These are phyloP conservation scores for Neltuma alba DNA, from an alignment of 306 rosid genomes.

Conservation along the genomic window DNA sequence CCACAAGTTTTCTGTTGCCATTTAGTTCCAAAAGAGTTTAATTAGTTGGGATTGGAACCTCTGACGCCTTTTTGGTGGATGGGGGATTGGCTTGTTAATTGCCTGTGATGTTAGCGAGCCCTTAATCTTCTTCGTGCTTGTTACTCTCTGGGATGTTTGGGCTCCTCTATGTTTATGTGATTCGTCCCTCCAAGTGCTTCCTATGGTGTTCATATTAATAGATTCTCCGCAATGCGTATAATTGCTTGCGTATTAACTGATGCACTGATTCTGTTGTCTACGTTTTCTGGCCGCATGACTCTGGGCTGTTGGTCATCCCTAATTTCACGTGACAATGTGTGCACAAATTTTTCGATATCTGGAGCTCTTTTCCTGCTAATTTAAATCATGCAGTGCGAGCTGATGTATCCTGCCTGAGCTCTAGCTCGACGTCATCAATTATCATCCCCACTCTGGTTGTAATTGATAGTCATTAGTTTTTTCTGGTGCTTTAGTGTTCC, in stretches of 20 bases:
- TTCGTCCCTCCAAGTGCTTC: background rate
- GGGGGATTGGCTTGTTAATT: background rate
- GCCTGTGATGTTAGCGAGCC: background rate
- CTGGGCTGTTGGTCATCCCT: constrained; percentile 23
- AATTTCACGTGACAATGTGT: background rate
- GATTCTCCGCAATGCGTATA: background rate
- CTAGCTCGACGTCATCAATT: constrained; percentile 8
- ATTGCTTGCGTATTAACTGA: background rate
- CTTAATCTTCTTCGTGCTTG: background rate
- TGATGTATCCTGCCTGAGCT: background rate
- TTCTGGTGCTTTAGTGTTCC: background rate
- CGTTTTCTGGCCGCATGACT: background rate
- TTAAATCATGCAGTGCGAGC: background rate
- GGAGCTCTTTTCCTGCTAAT: background rate
- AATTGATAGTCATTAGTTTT: background rate
- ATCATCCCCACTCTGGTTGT: constrained; percentile 12
- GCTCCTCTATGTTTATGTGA: background rate
- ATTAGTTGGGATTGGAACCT: background rate
- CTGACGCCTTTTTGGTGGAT: background rate
- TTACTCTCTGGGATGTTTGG: background rate
- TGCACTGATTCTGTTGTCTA: background rate
- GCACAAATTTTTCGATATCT: background rate
- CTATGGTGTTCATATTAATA: background rate
- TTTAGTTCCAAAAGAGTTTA: background rate
- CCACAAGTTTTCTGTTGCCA: background rate